phyloP scores from a whole-genome alignment of 2,329 filamentous ascomycete genomes.

The Rasamsonia emersonii region DNA sequence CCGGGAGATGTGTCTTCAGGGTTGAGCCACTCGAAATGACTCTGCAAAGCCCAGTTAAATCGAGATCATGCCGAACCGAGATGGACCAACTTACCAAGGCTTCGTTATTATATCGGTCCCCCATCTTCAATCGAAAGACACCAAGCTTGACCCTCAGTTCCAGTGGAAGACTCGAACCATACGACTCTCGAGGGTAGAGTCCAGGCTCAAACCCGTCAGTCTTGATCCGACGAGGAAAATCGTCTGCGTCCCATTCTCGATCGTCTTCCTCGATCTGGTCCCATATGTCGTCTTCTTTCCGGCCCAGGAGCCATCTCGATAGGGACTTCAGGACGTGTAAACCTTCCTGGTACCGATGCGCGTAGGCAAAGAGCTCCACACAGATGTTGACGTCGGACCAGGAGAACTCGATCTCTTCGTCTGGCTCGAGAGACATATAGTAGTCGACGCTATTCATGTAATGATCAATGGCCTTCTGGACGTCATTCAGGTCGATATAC shows the following conservation, averaged over 20 bases:
- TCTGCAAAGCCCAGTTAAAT: slow-evolving; percentile 29
- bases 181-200: slow-evolving; percentile 48
- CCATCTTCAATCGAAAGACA: slow-evolving; percentile 67
- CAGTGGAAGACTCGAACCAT: slow-evolving; percentile 66
- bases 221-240: slow-evolving; percentile 55
- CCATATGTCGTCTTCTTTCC: slow-evolving; percentile 69
- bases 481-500: slow-evolving; percentile 44
- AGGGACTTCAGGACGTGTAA: slow-evolving; percentile 62
- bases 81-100: slow-evolving; percentile 53
- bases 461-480: slow-evolving; percentile 39
- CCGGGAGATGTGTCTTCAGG: slow-evolving; percentile 48
- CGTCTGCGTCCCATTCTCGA: slow-evolving; percentile 76
- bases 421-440: slow-evolving; percentile 33
- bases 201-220: slow-evolving; percentile 53
- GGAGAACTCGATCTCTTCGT: slow-evolving; percentile 40
- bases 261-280: slow-evolving; percentile 64
- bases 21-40: slow-evolving; percentile 62
- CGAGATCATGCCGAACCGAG: background rate
- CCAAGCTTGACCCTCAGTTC: slow-evolving; percentile 80
- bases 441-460: slow-evolving; percentile 47
- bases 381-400: slow-evolving; percentile 87
- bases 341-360: slow-evolving; percentile 56
- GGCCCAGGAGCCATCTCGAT: slow-evolving; percentile 73
- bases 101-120: slow-evolving; percentile 55
- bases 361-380: slow-evolving; percentile 65